Conservation (phyloP, 2,329 filamentous ascomycete genomes). For the Dendryphion nanum region DNA sequence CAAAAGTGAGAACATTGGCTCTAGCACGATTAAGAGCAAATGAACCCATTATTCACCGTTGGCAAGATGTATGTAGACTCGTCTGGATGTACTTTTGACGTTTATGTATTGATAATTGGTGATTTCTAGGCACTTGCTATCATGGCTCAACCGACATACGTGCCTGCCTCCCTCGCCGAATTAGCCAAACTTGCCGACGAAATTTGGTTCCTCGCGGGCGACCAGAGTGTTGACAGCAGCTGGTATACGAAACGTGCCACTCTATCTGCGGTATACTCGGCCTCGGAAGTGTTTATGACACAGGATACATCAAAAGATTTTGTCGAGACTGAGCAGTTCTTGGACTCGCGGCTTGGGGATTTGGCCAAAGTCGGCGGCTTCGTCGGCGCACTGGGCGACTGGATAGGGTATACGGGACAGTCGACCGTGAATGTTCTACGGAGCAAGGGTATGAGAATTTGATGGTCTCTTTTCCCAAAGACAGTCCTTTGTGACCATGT, state of each 20-base stretch:
- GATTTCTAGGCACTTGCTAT: constrained; percentile 76
- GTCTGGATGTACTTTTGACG: not conserved
- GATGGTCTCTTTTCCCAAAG: too few species aligned
- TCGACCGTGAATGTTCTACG: constrained; percentile 78
- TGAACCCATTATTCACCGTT: constrained; percentile 66
- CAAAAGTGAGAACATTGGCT: constrained; percentile 68
- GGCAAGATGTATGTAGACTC: constrained; percentile 75
- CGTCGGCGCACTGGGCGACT: constrained; percentile 66
- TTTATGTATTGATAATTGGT: not conserved
- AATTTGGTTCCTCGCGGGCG: constrained; percentile 84
- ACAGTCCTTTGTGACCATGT: too few species aligned
- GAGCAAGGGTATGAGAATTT: constrained; percentile 85
- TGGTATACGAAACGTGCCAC: constrained; percentile 80
- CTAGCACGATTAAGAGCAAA: constrained; percentile 79
- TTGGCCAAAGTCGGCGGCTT: constrained; percentile 61
- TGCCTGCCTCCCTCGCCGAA: constrained; percentile 74
- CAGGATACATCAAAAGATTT: constrained; percentile 76
- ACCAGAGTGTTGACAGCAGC: constrained; percentile 74
- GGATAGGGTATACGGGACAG: constrained; percentile 76
- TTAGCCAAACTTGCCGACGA: constrained; percentile 84
- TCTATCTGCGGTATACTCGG: constrained; percentile 66
- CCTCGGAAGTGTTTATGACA: constrained; percentile 87
- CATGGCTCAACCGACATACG: constrained; percentile 81
- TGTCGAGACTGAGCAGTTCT: constrained; percentile 73
- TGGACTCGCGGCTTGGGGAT: constrained; percentile 73